Evolutionary conservation across 345 rosid species (phyloP).

Genomic region (Mangifera indica): DNA sequence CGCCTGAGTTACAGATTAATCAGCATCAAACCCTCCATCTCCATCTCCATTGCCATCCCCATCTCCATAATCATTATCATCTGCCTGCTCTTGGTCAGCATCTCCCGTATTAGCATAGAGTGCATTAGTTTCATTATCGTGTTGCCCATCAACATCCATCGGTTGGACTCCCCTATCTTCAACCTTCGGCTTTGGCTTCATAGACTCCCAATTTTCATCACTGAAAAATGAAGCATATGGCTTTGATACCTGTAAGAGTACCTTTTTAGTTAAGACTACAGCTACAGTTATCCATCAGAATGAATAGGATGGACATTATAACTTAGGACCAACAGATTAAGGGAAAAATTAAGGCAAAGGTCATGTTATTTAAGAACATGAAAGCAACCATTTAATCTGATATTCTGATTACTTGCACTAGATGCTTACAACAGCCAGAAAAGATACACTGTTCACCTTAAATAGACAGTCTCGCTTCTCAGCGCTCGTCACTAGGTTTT

Average conservation of each 20-base stretch:
- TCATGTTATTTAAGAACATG: no score
- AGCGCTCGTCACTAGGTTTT: conserved; percentile 72
- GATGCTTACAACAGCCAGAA: background rate
- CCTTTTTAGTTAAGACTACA: conserved; percentile 7
- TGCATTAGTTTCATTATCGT: conserved; percentile 28
- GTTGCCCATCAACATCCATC: conserved; percentile 19
- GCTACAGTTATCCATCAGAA: background rate
- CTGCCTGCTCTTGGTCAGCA: conserved; percentile 40
- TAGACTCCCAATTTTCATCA: conserved; percentile 53
- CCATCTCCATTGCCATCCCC: conserved; percentile 47
- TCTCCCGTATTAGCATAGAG: conserved; percentile 25
- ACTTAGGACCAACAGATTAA: background rate
- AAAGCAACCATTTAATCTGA: no score
- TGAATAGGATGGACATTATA: background rate
- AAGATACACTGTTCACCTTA: conserved; percentile 42
- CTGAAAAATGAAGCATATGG: conserved; percentile 61
- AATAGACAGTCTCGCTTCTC: conserved; percentile 54
- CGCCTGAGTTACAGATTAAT: background rate
- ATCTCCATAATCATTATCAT: conserved; percentile 46
- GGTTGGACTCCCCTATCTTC: conserved; percentile 22
- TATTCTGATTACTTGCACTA: background rate
- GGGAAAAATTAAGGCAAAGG: no score
- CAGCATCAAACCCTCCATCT: conserved; percentile 43
- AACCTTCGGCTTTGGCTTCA: conserved; percentile 30
- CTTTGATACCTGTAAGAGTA: conserved; percentile 64